Base-by-base conservation (phyloP, 345 rosid species). In the Salix purpurea region DNA sequence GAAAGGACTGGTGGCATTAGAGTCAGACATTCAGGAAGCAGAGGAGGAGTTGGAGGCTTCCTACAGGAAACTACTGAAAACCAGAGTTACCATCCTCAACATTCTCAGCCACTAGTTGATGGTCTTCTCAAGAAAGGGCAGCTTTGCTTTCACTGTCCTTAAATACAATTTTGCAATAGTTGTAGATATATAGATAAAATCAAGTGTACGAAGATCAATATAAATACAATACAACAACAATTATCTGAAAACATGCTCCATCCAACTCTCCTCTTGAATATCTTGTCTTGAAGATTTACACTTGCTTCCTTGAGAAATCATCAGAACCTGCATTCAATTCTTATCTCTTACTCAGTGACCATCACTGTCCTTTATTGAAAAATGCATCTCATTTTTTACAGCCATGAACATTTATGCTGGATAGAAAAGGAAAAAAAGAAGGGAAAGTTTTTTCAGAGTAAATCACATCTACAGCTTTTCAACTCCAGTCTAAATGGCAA, bases 11-110 rank as follows among this genome's bases (percentile, higher is more conserved):
- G 70, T 36, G 15, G 70, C 40, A 67, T 32, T 67, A 0, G 26
- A 67, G 28, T 67, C 44, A 7, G 9, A 7, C 70, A 6, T 67
- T 19, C 48, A 36, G 39, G 70, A 67, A 19, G 39, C 39, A 36
- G 70, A 16, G 6, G 70, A 65, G 62, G 62, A 58, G 62, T 58
- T 58, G 62, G 62, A 69, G 15, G 46, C 46, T n/a, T 21, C 42
- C 16, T 69, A 58, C 48, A 40, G 71, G 54, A 34, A 4, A 32
- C 19, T 50, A 19, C 40, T 70, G 48, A 71, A 70, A 70, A 26
- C 61, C 36, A 70, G 73, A 70, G 60, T 69, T 30, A 2, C 73
- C 24, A 44, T 70, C 48, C 73, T 46, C 36, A 70, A 70, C 39
- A 16, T 30, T 28, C 21, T 70, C 8, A 70, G 21, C 60, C 60